phyloP scores from a whole-genome alignment of 2,329 filamentous ascomycete genomes.

The Colletotrichum spaethianum region DNA sequence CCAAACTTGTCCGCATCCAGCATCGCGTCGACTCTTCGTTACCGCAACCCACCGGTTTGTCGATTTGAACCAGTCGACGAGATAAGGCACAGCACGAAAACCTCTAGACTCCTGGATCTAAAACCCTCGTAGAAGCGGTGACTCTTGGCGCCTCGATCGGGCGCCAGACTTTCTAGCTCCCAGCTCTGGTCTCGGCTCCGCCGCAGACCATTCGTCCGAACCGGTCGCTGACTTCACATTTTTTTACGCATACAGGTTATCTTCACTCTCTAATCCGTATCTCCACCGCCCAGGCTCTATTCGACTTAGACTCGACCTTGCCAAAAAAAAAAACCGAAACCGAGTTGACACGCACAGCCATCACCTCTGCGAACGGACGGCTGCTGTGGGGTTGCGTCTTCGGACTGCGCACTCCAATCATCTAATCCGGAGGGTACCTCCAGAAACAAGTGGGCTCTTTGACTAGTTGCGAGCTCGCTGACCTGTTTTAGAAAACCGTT shows the following conservation, averaged over 20 bases:
- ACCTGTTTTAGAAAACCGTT: constrained; percentile 33
- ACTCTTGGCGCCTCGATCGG: not conserved
- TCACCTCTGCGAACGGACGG: constrained; percentile 5
- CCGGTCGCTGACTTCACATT: constrained; percentile 15
- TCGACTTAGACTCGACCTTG: not conserved
- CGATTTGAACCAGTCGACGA: not conserved
- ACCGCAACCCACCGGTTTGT: not conserved
- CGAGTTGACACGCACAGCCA: constrained; percentile 8
- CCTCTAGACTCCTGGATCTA: not conserved
- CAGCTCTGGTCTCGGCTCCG: constrained; percentile 24
- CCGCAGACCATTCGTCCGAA: constrained; percentile 29
- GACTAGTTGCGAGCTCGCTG: constrained; percentile 16
- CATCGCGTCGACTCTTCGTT: not conserved
- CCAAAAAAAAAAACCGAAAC: constrained; percentile 6
- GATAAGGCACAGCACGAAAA: not conserved
- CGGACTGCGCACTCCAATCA: not conserved
- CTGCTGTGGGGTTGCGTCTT: not conserved
- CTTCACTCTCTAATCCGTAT: constrained; percentile 11
- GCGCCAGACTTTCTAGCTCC: not conserved
- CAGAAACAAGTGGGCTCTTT: constrained; percentile 7
- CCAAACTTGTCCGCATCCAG: constrained; percentile 6
- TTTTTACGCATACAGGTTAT: constrained; percentile 7
- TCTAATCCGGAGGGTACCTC: not conserved
- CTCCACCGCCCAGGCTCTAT: constrained; percentile 1
- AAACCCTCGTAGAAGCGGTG: not conserved